These are phyloP conservation scores for Euptelea pleiosperma DNA, from an alignment of 164 flowering plant species.

Conservation along the genomic window DNA sequence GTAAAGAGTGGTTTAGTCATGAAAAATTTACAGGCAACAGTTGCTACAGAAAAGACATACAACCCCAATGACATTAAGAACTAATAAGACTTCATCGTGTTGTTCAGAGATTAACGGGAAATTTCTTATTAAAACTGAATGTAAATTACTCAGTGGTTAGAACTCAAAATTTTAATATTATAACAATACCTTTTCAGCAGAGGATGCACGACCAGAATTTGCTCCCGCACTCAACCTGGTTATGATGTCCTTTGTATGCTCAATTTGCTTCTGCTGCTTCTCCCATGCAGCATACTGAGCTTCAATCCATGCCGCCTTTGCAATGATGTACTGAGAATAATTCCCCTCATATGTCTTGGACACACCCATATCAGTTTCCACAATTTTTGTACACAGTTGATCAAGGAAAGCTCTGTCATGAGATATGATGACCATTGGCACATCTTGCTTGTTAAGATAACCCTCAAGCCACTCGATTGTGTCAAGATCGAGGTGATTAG, in stretches of 20 bases:
- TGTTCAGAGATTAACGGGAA: not conserved
- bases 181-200: conserved; percentile 98
- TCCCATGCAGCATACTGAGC: conserved; percentile 93
- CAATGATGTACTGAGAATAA: conserved; percentile 71
- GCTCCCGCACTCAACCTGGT: conserved; percentile 88
- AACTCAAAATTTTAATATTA: no score
- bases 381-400: conserved; percentile 93
- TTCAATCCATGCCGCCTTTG: conserved; percentile 89
- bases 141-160: not conserved
- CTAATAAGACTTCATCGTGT: not conserved
- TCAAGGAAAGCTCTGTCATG: conserved; percentile 99
- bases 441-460: conserved; percentile 78
- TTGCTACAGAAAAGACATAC: no score
- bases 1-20: not conserved
- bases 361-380: conserved; percentile 98
- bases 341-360: conserved; percentile 86
- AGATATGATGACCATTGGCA: conserved; percentile 97
- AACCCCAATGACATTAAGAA: no score
- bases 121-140: not conserved
- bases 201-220: conserved; percentile 93
- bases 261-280: conserved; percentile 97
- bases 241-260: conserved; percentile 69
- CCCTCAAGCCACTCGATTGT: conserved; percentile 99
- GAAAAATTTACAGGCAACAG: not conserved
- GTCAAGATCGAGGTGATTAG: conserved; percentile 98